Percentiles rank a stretch among this genome's conserved stretches.
phyloP scores from a whole-genome alignment of 371 early-diverging fungal genomes.

The Mortierella sp. region DNA sequence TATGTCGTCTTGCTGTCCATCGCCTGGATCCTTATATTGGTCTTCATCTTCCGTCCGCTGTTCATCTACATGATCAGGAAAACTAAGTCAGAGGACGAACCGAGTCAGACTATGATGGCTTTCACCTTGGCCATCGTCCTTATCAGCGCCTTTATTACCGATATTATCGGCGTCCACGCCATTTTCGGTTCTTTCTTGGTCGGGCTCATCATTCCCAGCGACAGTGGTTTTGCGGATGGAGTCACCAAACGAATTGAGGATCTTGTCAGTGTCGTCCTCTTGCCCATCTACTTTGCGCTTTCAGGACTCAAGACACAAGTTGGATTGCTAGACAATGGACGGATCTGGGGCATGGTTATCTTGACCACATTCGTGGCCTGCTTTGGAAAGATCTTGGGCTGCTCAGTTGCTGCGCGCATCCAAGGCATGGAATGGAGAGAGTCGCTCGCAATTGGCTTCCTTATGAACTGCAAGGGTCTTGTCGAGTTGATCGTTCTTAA shows the following conservation, averaged over 20 bases:
- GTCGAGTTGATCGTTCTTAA: constrained; percentile 96
- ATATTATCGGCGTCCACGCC: constrained; percentile 88
- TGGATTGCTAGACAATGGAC: constrained; percentile 73
- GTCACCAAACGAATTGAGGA: constrained; percentile 95
- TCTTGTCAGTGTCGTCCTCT: constrained; percentile 83
- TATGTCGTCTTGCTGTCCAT: constrained; percentile 75
- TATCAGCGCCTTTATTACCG: constrained; percentile 82
- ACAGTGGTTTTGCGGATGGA: constrained; percentile 85
- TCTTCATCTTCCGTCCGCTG: constrained; percentile 68
- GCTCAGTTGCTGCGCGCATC: constrained; percentile 75
- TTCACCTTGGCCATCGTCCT: constrained; percentile 71
- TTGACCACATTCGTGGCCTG: constrained; percentile 82
- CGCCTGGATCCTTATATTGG: constrained; percentile 70
- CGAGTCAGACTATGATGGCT: constrained; percentile 74
- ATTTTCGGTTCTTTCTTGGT: constrained; percentile 94
- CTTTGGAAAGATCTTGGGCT: constrained; percentile 89
- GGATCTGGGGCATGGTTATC: constrained; percentile 82
- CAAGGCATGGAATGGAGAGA: constrained; percentile 83
- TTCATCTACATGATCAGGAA: constrained; percentile 60
- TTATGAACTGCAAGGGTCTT: constrained; percentile 96
- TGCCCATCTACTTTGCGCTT: constrained; percentile 92
- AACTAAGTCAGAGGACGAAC: constrained; percentile 67
- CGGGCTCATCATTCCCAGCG: constrained; percentile 90
- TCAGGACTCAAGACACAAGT: constrained; percentile 93
- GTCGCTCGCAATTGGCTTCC: constrained; percentile 85